A percentile compares a stretch with the other conserved stretches of the same genome.
Conservation (phyloP, 1,284 basidiomycete species). For the Rhodofomes roseus region DNA sequence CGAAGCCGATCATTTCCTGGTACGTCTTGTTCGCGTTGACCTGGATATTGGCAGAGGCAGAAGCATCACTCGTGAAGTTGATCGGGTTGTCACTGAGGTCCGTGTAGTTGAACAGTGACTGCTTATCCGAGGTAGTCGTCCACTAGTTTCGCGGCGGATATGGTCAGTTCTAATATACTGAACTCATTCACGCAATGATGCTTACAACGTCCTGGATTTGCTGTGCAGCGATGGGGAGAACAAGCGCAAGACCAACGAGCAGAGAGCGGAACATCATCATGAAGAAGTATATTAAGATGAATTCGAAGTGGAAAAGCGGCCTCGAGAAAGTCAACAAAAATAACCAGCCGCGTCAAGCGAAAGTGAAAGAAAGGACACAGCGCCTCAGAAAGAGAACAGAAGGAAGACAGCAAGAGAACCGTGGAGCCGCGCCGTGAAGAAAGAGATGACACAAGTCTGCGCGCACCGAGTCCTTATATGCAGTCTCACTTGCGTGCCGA, state of each 20-base stretch:
- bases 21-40: conserved; percentile 36
- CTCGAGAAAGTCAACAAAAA: neutral
- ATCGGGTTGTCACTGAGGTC: conserved; percentile 28
- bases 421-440: neutral
- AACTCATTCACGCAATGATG: neutral
- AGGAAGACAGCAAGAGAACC: neutral
- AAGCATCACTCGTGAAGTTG: conserved; percentile 35
- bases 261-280: conserved; percentile 12
- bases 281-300: neutral
- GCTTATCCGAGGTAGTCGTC: conserved; percentile 35
- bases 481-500: neutral
- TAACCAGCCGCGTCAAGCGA: neutral
- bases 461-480: neutral
- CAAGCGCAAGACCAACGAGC: conserved; percentile 5
- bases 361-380: neutral
- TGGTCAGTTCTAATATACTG: neutral
- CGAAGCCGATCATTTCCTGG: conserved; percentile 46
- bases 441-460: neutral
- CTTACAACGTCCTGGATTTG: conserved; percentile 35
- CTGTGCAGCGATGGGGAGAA: conserved; percentile 20
- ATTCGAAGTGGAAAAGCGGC: neutral
- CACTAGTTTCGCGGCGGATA: conserved; percentile 20
- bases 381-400: neutral
- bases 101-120: conserved; percentile 30
- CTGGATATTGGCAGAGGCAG: conserved; percentile 41